A percentile compares a stretch with the other conserved stretches of the same genome.
phyloP scores from a whole-genome alignment of 1,139 yeast genomes.

The Hansenula anomala region DNA sequence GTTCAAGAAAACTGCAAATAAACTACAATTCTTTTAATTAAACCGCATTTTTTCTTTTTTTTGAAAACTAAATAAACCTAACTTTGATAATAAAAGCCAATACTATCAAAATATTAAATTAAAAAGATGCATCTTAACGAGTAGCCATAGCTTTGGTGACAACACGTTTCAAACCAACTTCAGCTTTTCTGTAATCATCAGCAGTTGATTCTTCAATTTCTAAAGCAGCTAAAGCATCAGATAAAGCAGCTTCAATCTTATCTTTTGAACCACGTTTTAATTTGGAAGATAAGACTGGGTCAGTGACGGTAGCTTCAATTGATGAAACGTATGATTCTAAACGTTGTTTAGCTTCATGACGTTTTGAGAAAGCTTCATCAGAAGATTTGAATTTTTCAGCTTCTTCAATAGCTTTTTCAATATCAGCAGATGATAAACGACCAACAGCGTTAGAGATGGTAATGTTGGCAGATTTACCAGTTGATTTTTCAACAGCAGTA shows the following conservation, averaged over 20 bases:
- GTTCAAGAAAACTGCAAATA: too few species aligned
- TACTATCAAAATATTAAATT: conserved; percentile 2
- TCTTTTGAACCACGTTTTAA: conserved; percentile 97
- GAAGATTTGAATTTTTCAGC: conserved; percentile 99
- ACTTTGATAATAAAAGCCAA: not conserved
- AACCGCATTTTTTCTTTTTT: not conserved
- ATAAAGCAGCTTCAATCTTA: conserved; percentile 96
- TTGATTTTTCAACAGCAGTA: conserved; percentile 98
- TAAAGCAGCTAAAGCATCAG: conserved; percentile 97
- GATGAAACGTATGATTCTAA: conserved; percentile 98
- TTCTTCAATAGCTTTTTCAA: conserved; percentile 97
- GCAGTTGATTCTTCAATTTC: conserved; percentile 95
- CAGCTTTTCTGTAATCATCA: conserved; percentile 99
- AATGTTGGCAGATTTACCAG: conserved; percentile 99
- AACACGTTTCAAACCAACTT: conserved; percentile 97
- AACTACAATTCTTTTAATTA: not conserved
- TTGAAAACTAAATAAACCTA: conserved; percentile 1
- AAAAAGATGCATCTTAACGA: conserved; percentile 54
- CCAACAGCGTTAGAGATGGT: conserved; percentile 99
- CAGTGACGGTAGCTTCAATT: conserved; percentile 94
- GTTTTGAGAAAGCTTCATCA: conserved; percentile 99
- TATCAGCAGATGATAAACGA: conserved; percentile 96
- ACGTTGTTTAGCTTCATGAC: conserved; percentile 99
- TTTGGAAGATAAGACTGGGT: conserved; percentile 97
- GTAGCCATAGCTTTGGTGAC: conserved; percentile 99